Percentiles rank a stretch among this genome's conserved stretches.
phyloP scores from a whole-genome alignment of 1,284 basidiomycete species.

The Chalciporus sp. region DNA sequence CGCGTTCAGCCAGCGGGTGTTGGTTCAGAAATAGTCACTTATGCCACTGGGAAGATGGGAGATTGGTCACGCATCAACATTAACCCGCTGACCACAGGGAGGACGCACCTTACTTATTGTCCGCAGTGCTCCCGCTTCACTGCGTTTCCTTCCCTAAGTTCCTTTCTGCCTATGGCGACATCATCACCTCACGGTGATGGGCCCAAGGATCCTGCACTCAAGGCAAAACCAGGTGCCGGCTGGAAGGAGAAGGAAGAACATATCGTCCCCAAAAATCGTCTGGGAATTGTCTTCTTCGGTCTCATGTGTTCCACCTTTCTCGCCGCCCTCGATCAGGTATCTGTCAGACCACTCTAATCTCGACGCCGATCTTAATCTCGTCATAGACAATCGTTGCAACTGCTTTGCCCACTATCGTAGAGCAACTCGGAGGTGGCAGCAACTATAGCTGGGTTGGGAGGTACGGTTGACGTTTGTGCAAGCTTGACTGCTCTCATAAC shows the following conservation, averaged over 20 bases:
- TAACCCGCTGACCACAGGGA: background rate
- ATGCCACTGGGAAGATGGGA: slow-evolving; percentile 15
- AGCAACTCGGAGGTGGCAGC: slow-evolving; percentile 41
- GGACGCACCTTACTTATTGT: background rate
- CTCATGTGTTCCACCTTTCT: slow-evolving; percentile 59
- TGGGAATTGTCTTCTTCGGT: slow-evolving; percentile 57
- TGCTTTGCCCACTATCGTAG: slow-evolving; percentile 40
- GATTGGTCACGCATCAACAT: slow-evolving; percentile 3
- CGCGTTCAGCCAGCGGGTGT: background rate
- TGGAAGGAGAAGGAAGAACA: slow-evolving; percentile 58
- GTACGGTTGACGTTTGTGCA: slow-evolving; percentile 7
- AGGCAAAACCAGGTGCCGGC: slow-evolving; percentile 43
- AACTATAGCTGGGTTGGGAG: slow-evolving; percentile 39
- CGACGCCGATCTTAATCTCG: background rate
- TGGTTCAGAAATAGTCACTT: slow-evolving; percentile 18
- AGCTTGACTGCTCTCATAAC: background rate
- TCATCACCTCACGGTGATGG: background rate
- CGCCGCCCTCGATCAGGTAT: slow-evolving; percentile 60
- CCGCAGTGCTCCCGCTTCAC: background rate
- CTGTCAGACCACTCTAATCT: background rate
- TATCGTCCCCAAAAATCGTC: slow-evolving; percentile 53
- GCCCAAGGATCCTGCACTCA: slow-evolving; percentile 20
- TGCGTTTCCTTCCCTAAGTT: background rate
- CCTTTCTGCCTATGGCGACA: slow-evolving; percentile 6
- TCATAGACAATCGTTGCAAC: slow-evolving; percentile 42